phyloP scores from a whole-genome alignment of 441 rosid genomes.

The Macaranga tanarius region DNA sequence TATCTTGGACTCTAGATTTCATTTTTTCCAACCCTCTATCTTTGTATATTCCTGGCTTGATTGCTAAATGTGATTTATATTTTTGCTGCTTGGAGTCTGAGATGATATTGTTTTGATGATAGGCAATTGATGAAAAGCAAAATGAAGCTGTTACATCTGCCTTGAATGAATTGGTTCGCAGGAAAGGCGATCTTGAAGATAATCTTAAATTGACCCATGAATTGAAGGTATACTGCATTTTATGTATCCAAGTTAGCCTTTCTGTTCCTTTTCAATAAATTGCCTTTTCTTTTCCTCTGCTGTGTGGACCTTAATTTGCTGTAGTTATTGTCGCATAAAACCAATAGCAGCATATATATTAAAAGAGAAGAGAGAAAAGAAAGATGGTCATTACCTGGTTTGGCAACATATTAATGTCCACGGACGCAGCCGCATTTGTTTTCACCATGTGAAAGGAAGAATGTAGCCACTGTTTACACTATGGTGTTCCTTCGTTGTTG shows the following conservation, averaged over 20 bases:
- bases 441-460: neutral
- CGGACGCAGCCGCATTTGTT: neutral
- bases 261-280: constrained; percentile 3
- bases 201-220: constrained; percentile 78
- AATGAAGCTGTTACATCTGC: constrained; percentile 78
- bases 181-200: constrained; percentile 85
- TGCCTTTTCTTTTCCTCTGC: neutral
- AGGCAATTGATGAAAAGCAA: constrained; percentile 94
- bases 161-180: constrained; percentile 59
- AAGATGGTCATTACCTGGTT: neutral
- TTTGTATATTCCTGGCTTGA: constrained; percentile 1
- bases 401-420: neutral
- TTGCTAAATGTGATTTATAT: constrained; percentile 10
- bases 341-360: neutral
- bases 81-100: constrained; percentile 25
- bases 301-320: neutral
- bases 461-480: neutral
- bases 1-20: constrained; percentile 12
- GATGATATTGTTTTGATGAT: constrained; percentile 31
- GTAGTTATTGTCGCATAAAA: neutral
- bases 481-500: neutral
- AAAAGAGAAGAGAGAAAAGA: neutral
- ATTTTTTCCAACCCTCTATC: neutral
- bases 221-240: constrained; percentile 58
- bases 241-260: constrained; percentile 11